Conservation (phyloP, 345 rosid species). For the Citrus maxima region DNA sequence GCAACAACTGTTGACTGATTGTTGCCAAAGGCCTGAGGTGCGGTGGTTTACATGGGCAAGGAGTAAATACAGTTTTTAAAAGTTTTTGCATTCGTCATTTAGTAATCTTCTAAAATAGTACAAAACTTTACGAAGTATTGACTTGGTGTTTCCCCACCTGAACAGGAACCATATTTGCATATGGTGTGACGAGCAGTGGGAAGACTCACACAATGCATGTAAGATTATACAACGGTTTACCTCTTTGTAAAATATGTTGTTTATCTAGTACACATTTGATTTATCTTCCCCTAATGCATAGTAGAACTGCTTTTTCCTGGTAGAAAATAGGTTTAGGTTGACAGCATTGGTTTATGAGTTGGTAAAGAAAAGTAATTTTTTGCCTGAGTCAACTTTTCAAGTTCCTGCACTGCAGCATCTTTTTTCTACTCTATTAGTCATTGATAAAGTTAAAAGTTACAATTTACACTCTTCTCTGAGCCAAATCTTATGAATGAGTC, state of each 20-base stretch:
- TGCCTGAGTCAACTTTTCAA: background rate
- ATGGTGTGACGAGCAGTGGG: slow-evolving; percentile 99
- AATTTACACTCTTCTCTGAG: background rate
- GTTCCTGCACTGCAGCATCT: background rate
- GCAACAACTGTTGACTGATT: background rate
- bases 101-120: slow-evolving; percentile 1
- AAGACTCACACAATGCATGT: slow-evolving; percentile 99
- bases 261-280: background rate
- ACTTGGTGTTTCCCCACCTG: slow-evolving; percentile 24
- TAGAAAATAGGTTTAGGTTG: background rate
- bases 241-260: background rate
- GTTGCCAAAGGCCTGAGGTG: background rate
- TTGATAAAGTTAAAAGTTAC: background rate
- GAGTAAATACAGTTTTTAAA: background rate
- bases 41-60: background rate
- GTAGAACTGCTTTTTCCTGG: background rate
- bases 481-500: background rate
- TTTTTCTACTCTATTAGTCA: background rate
- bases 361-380: background rate
- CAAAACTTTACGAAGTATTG: background rate
- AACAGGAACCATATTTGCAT: slow-evolving; percentile 95
- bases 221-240: slow-evolving; percentile 30
- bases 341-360: background rate
- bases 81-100: background rate
- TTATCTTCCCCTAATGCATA: background rate